Evolutionary conservation across 257 asterid genomes (phyloP).

Genomic region (Misopates orontium): DNA sequence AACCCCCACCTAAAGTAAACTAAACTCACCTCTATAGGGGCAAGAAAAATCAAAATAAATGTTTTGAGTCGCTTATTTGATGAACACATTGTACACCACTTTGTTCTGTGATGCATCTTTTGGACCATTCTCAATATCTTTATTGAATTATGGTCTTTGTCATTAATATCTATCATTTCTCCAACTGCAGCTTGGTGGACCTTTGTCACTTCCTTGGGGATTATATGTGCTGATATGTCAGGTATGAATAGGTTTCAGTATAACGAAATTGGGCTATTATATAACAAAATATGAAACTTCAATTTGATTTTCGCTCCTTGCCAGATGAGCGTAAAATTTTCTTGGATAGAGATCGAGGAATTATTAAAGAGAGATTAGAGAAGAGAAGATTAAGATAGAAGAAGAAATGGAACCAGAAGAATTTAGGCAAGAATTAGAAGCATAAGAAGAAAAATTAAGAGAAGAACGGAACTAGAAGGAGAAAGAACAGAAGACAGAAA

Average conservation of each 20-base stretch:
- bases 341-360: too few relatives aligned
- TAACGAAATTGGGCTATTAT: background rate
- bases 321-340: background rate
- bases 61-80: background rate
- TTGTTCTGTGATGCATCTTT: background rate
- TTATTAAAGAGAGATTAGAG: too few relatives aligned
- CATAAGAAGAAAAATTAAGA: too few relatives aligned
- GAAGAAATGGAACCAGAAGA: too few relatives aligned
- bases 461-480: too few relatives aligned
- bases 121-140: background rate
- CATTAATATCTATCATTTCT: constrained; percentile 23
- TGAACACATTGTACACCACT: background rate
- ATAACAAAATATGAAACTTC: constrained; percentile 7
- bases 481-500: too few relatives aligned
- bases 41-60: background rate
- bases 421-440: too few relatives aligned
- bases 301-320: constrained; percentile 2
- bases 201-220: constrained; percentile 98
- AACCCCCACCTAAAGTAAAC: background rate
- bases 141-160: background rate
- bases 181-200: constrained; percentile 83
- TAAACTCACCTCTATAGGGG: too few relatives aligned
- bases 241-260: constrained; percentile 43
- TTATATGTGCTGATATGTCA: constrained; percentile 93
- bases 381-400: too few relatives aligned